Evolutionary conservation across 805 yeast genomes (phyloP).

Genomic region (Saturnispora galanensis): DNA sequence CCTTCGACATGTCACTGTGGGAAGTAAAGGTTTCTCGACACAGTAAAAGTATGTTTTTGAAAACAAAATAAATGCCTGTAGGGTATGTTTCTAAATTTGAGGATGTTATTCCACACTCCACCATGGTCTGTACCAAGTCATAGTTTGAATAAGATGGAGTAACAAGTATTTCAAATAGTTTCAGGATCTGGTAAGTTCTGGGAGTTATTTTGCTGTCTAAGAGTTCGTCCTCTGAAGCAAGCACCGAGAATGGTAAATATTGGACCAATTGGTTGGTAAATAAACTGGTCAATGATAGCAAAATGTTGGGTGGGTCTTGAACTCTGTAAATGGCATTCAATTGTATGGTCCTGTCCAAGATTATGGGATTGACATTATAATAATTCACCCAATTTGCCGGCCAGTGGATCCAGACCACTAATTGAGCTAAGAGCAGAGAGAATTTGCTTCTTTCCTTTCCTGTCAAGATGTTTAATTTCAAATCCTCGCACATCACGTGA

Average conservation of each 20-base stretch:
- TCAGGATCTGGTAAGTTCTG: constrained; percentile 47
- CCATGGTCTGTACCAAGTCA: constrained; percentile 54
- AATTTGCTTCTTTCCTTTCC: constrained; percentile 30
- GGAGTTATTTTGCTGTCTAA: constrained; percentile 58
- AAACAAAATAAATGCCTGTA: constrained; percentile 56
- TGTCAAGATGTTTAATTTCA: constrained; percentile 44
- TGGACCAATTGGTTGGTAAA: constrained; percentile 38
- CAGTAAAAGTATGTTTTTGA: constrained; percentile 48
- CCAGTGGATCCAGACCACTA: constrained; percentile 69
- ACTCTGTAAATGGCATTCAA: constrained; percentile 37
- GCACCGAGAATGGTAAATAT: constrained; percentile 55
- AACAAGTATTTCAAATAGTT: constrained; percentile 53
- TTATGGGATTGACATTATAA: constrained; percentile 32
- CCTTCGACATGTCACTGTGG: constrained; percentile 31
- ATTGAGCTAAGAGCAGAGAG: constrained; percentile 47
- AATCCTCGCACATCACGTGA: constrained; percentile 73
- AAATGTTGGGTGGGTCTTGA: constrained; percentile 50
- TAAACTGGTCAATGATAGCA: constrained; percentile 45
- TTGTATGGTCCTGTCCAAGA: constrained; percentile 31
- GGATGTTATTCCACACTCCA: constrained; percentile 42
- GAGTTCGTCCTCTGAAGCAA: constrained; percentile 50
- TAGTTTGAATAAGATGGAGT: constrained; percentile 41
- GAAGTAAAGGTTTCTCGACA: constrained; percentile 45
- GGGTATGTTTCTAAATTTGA: constrained; percentile 61
- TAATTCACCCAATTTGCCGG: constrained; percentile 50